Base-by-base conservation (phyloP, 2,329 filamentous ascomycete genomes). In the Trichoderma brevicompactum region DNA sequence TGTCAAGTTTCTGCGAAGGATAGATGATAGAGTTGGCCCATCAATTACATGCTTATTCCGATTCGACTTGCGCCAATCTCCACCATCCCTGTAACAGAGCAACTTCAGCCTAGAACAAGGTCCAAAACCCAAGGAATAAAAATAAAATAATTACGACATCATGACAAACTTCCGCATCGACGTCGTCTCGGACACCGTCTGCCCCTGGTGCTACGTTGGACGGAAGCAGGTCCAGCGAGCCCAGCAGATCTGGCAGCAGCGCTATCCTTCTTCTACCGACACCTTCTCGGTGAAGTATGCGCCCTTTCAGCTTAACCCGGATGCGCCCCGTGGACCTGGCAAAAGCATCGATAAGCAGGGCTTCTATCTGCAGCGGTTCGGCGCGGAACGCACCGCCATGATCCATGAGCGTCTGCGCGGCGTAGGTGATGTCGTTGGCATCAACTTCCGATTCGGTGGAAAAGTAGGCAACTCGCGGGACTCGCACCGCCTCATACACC, bases 161-260 rank as follows among this genome's bases (percentile, higher is more conserved):
- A 94, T 94, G 91, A 89, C 89, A 36, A 69, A 69, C 38, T 79
- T 83, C 69, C 73, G 73, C 10, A 77, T 85, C 69, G 79, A 79
- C 52, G 77, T 83, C 61, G 81, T 82, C 65, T 78, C 82, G 36
- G 83, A 85, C 74, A 81, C 80, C 3, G 74, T 82, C 53, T 85
- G 83, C 67, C 82, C 82, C 1, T 84, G 81, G 76, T 83, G 82
- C 73, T 85, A 83, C 71, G 75, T 85, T 65, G 82, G 81, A 53
- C 76, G 80, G 65, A 77, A 75, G 65, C 78, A 79, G 65, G 78
- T 85, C 62, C 77, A 82, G 64, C 68, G 68, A n/a, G 83, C 83
- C 48, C 81, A 84, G 64, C 73, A 74, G 32, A 69, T 75, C 2
- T 82, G 81, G 73, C 74, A 73, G 61, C 68, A 74, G 10, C 73